Evolutionary conservation across 2,329 filamentous ascomycete genomes (phyloP), one percentile per base, ranked within the genome.

Genomic region (Neocatenulostroma microsporum): DNA sequence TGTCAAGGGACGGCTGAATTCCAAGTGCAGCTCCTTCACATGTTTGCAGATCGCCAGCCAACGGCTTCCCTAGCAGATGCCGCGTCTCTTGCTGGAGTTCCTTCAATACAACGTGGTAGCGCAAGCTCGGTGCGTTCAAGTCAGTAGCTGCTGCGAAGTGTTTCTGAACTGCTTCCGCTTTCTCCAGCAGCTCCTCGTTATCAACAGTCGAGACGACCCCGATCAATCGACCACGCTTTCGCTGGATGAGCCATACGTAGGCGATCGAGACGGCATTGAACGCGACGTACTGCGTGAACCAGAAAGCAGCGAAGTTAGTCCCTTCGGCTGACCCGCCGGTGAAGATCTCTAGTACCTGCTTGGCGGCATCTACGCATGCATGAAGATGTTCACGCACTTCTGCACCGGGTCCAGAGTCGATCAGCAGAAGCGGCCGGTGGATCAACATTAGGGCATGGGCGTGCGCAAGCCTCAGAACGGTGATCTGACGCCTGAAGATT

Each of bases 391-490:
- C 46, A n/a, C 46, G 3, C 40, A 51, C 23, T 44, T 62, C 61
- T 7, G 46, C 9, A 2, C 40, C 34, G 9, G 35, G 21, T 15
- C 27, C 32, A 12, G 34, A 25, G n/a, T 34, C 33, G 6, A 37
- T 31, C 0, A 77, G 59, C 0, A 78, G 61, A 29, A 76, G 73
- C 0, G 70, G 67, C 0, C 74, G 66, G 30, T 72, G 74, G 5
- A 71, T 66, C 13, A 77, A 64, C 49, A 78, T 73, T 7, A 72
- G 61, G 2, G 73, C 70, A 36, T 78, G 74, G 4, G 64, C 67
- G 43, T 75, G 68, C 0, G 72, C 72, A 0, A 78, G 57, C 25
- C 68, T 69, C 8, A 78, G 53, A 1, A 74, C 72, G 0, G 62
- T 69, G 2, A 72, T 67, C 43, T 77, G 73, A 3, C 70, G 60